These are phyloP conservation scores for Cryphonectria japonica DNA, from an alignment of 2,329 filamentous ascomycete species.

Conservation along the genomic window DNA sequence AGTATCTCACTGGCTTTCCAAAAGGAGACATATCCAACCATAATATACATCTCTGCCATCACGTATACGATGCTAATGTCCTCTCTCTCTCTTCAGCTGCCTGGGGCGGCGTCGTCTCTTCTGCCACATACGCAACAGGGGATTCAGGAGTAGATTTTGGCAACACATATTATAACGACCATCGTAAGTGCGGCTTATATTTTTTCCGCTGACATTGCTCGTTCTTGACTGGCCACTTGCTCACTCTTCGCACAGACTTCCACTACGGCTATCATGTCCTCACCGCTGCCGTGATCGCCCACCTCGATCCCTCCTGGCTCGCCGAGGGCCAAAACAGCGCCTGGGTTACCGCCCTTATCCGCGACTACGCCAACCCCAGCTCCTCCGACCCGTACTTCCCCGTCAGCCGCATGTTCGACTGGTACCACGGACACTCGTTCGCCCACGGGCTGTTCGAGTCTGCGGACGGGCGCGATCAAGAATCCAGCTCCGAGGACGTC, in stretches of 20 bases:
- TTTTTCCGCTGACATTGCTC: not conserved
- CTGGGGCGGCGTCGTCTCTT: slow-evolving; percentile 83
- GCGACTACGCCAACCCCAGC: slow-evolving; percentile 81
- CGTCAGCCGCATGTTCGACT: slow-evolving; percentile 83
- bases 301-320: slow-evolving; percentile 78
- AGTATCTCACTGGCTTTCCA: not conserved
- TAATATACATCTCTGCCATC: not conserved
- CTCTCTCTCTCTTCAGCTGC: slow-evolving; percentile 37
- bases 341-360: slow-evolving; percentile 82
- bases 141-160: slow-evolving; percentile 81
- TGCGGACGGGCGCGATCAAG: slow-evolving; percentile 78
- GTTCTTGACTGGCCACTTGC: not conserved
- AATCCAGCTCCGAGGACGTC: slow-evolving; percentile 87
- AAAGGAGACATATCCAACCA: not conserved
- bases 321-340: slow-evolving; percentile 64
- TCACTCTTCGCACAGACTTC: slow-evolving; percentile 47
- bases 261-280: slow-evolving; percentile 91
- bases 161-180: slow-evolving; percentile 82
- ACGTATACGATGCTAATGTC: not conserved
- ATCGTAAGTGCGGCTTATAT: slow-evolving; percentile 41
- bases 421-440: slow-evolving; percentile 95
- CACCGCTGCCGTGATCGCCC: slow-evolving; percentile 79
- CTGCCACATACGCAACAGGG: slow-evolving; percentile 70
- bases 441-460: slow-evolving; percentile 77
- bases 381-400: slow-evolving; percentile 75